Base-by-base conservation (phyloP, 1,284 basidiomycete species). In the Trichosporon faecale region DNA sequence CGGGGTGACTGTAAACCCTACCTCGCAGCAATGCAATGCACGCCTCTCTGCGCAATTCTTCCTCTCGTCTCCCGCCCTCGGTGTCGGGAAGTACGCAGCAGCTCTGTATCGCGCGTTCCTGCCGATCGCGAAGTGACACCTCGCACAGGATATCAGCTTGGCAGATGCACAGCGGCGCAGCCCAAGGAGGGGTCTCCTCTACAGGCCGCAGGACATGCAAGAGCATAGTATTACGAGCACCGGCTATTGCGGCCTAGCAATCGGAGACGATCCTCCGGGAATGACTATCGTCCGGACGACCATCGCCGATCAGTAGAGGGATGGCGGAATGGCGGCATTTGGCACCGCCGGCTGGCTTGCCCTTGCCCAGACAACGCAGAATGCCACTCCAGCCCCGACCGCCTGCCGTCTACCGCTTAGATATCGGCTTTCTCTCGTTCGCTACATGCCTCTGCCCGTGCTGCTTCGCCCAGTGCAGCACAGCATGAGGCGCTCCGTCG, bases 71-170 rank as follows among this genome's bases (percentile, higher is more conserved):
- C 21, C 40, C 16, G 40, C 40, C 18, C 40, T 44, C 40, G 18
- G 4, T 40, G 14, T 40, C 40, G 16, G 40, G 40, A 44, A 3
- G 16, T n/a, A 44, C 40, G 40, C 40, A 44, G 40, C 40, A 44
- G 11, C 12, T n/a, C 18, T 18, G 16, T 18, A 18, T 49, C 46
- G 46, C 46, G 49, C 21, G 49, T 52, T 52, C 49, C 49, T 52
- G 49, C 49, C 49, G 49, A 52, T 52, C 49, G 49, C 49, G 23
- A 44, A 49, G 49, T 52, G 49, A 52, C 49, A 25, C n/a, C 46
- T 52, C n/a, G n/a, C n/a, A n/a, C n/a, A n/a, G n/a, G n/a, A n/a
- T 23, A n/a, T 18, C 46, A 46, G 7, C 21, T 23, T 23, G n/a
- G n/a, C 21, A 23, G 46, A 44, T 44, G 21, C 40, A 44, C 33